Evolutionary conservation across 1,139 yeast genomes (phyloP), one percentile per base, ranked within the genome.

Genomic region (Pichia kudriavzevii): DNA sequence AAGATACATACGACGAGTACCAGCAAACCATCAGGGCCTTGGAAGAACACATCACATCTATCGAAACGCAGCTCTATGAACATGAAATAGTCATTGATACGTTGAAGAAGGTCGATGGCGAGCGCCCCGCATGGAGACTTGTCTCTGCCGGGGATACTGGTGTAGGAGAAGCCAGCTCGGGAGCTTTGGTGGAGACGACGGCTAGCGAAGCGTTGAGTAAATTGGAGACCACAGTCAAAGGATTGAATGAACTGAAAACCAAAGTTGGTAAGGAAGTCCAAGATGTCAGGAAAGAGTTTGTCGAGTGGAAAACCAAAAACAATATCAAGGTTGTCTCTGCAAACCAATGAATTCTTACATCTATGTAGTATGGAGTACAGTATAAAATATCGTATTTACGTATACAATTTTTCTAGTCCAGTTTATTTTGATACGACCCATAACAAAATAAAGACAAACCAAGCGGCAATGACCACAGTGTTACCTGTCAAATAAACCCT

Each of bases 101-200:
- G 1, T 57, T 80, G 53, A 58, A 50, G 43, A 69, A 58, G 28
- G 76, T 72, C 33, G 70, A 72, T 14, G 45, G 48, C 3, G 74
- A 68, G 29, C 72, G 98, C 41, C 79, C 79, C 52, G 87, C 97
- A 52, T 88, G 78, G 62, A 76, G 94, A 54, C 85, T 91, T 95
- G 72, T 91, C 27, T 96, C 96, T 12, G 94, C 95, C 4, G 44
- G 45, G 3, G 42, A 42, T 14, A 29, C 18, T 15, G 27, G 27
- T 5, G 31, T 30, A 9, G 30, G 14, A 14, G 14, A 7, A 8
- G 17, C 17, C 11, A n/a, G 31, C 14, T 24, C 14, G 10, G 35
- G 43, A 7, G 95, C 91, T 1, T 66, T 93, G 32, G 83, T 88
- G 18, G 94, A 88, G 53, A 80, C 83, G 47, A 69, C 76, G 6